Conservation (phyloP, 164 flowering plant genomes). For the Hamamelis virginiana region DNA sequence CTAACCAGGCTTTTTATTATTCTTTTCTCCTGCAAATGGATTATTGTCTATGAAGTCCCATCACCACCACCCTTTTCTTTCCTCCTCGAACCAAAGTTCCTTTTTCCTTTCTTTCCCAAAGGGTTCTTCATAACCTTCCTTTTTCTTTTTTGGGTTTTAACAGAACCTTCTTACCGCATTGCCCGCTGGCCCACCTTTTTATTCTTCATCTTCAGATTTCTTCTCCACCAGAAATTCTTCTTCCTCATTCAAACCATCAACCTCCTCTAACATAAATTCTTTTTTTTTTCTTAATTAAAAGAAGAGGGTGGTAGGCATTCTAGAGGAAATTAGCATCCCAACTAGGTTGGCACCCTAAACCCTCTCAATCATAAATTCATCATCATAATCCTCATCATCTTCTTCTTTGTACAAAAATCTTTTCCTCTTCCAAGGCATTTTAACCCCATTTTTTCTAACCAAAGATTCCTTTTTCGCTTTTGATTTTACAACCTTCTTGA, state of each 20-base stretch:
- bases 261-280: conserved; percentile 57
- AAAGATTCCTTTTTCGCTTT: conserved; percentile 17
- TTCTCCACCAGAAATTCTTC: conserved; percentile 36
- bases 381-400: conserved; percentile 53
- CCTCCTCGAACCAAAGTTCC: conserved; percentile 26
- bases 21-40: conserved; percentile 12
- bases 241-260: conserved; percentile 60
- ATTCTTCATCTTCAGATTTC: too few species aligned
- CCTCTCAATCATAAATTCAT: too few species aligned
- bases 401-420: conserved; percentile 25
- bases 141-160: conserved; percentile 29
- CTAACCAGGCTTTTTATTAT: conserved; percentile 20
- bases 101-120: conserved; percentile 32
- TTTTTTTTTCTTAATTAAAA: too few species aligned
- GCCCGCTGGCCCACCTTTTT: conserved; percentile 17
- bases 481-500: conserved; percentile 26
- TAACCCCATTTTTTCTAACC: conserved; percentile 18
- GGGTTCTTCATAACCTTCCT: conserved; percentile 40
- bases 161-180: conserved; percentile 24
- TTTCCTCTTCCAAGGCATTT: conserved; percentile 25
- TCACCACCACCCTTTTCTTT: conserved; percentile 32
- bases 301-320: too few species aligned
- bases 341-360: too few species aligned
- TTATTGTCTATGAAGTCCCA: conserved; percentile 22
- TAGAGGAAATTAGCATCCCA: too few species aligned